Base-by-base conservation (phyloP, 371 early-diverging fungal genomes). In the Rhizomucor miehei region DNA sequence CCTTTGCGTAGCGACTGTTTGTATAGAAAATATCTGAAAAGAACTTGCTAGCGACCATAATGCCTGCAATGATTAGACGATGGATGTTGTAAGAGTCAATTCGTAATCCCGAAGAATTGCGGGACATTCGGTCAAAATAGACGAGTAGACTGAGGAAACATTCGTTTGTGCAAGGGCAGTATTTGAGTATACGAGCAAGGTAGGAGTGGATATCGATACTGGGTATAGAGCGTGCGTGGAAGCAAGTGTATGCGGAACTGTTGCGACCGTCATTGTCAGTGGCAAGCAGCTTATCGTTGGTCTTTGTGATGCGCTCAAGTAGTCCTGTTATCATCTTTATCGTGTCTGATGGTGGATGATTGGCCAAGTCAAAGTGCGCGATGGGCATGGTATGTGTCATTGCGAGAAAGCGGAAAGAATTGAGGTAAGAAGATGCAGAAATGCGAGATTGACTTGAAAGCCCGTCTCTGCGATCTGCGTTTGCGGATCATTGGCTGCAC, bases 131-230 rank as follows among this genome's bases (percentile, higher is more conserved):
- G 57, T 89, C 87, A 57, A 90, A 75, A 66, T 91, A 90, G 10
- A 91, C 85, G 35, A 91, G 67, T 38, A 87, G 66, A 25, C 87
- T 82, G 21, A 91, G 62, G 54, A 90, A 88, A 50, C 86, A 85
- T 71, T 89, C 91, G 67, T 81, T 89, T 23, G 81, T 77, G 63
- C 89, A 91, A 8, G 92, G 92, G 45, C 90, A 89, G 63, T 91
- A 92, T 55, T 89, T 90, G 45, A 87, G 71, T 34, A 92, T 90
- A 37, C 92, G 84, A 37, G 72, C 45, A 11, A 88, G 69, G 62
- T 92, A 92, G 3, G 81, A 81, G 20, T 75, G 69, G 45, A 92
- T 73, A 64, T 86, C 86, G 54, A 92, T 91, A 41, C 84, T 81
- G 24, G 92, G 92, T n/a, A 90, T 84, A 23, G 86, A 80, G 46